Evolutionary conservation across 2,329 filamentous ascomycete genomes (phyloP).

Genomic region (Seiridium cupressi): DNA sequence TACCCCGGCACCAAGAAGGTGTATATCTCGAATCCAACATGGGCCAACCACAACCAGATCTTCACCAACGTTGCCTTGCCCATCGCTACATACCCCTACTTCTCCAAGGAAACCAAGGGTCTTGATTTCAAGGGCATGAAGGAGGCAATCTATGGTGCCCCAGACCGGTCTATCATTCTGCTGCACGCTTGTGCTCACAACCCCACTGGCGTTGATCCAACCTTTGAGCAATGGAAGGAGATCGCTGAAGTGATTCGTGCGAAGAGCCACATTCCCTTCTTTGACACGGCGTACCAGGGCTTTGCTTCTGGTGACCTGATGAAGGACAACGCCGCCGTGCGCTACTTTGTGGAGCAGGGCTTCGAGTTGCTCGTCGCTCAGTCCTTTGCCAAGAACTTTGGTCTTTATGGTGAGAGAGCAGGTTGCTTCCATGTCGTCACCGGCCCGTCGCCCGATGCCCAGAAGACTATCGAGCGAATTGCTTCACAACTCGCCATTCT

Average conservation of each 20-base stretch:
- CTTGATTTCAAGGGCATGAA: slow-evolving; percentile 93
- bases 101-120: slow-evolving; percentile 81
- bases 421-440: slow-evolving; percentile 96
- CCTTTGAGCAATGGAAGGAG: slow-evolving; percentile 90
- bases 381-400: slow-evolving; percentile 98
- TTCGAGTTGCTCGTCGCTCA: slow-evolving; percentile 88
- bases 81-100: slow-evolving; percentile 89
- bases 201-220: slow-evolving; percentile 94
- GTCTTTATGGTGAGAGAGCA: slow-evolving; percentile 92
- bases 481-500: slow-evolving; percentile 88
- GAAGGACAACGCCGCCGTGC: slow-evolving; percentile 86
- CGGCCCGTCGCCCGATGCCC: slow-evolving; percentile 65
- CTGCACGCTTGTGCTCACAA: slow-evolving; percentile 97
- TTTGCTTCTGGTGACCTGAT: slow-evolving; percentile 90
- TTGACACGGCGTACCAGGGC: slow-evolving; percentile 96
- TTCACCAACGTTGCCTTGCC: slow-evolving; percentile 84
- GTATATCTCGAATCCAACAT: slow-evolving; percentile 93
- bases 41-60: slow-evolving; percentile 99
- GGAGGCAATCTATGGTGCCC: slow-evolving; percentile 65
- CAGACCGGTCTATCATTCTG: slow-evolving; percentile 79
- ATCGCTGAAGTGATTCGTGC: slow-evolving; percentile 74
- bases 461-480: slow-evolving; percentile 62
- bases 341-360: slow-evolving; percentile 89
- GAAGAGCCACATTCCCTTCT: slow-evolving; percentile 93
- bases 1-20: slow-evolving; percentile 72